Conservation (phyloP, 1,139 yeast species). For the Yamadazyma sp. region DNA sequence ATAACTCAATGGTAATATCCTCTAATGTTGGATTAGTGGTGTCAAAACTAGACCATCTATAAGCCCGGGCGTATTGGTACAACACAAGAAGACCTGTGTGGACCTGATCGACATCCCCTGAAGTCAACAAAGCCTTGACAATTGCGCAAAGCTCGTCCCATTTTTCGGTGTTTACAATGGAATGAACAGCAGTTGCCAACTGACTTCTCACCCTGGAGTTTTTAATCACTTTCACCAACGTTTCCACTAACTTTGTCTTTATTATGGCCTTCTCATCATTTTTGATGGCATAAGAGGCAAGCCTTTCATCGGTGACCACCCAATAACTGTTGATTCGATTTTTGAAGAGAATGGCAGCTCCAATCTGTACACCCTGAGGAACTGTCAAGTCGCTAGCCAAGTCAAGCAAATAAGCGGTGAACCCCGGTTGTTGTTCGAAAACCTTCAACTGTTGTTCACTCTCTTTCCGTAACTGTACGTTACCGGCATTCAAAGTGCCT, state of each 20-base stretch:
- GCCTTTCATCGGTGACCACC: conserved; percentile 45
- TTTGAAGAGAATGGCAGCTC: conserved; percentile 69
- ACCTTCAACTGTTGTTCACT: conserved; percentile 42
- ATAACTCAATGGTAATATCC: conserved; percentile 45
- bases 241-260: conserved; percentile 52
- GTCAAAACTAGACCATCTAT: conserved; percentile 55
- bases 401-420: conserved; percentile 57
- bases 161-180: conserved; percentile 42
- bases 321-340: conserved; percentile 61
- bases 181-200: conserved; percentile 43
- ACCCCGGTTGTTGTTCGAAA: conserved; percentile 52
- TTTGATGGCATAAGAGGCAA: conserved; percentile 31
- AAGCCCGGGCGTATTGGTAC: conserved; percentile 55
- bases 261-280: conserved; percentile 52
- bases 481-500: conserved; percentile 44
- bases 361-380: conserved; percentile 50
- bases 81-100: conserved; percentile 59
- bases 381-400: conserved; percentile 49
- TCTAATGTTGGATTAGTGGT: conserved; percentile 49
- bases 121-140: conserved; percentile 41
- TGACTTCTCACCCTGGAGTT: conserved; percentile 39
- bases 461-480: conserved; percentile 36
- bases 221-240: conserved; percentile 38
- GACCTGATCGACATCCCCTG: conserved; percentile 50
- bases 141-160: conserved; percentile 45